phyloP scores from a whole-genome alignment of 495 filamentous ascomycete genomes.

The Tetracladium marchalianum region DNA sequence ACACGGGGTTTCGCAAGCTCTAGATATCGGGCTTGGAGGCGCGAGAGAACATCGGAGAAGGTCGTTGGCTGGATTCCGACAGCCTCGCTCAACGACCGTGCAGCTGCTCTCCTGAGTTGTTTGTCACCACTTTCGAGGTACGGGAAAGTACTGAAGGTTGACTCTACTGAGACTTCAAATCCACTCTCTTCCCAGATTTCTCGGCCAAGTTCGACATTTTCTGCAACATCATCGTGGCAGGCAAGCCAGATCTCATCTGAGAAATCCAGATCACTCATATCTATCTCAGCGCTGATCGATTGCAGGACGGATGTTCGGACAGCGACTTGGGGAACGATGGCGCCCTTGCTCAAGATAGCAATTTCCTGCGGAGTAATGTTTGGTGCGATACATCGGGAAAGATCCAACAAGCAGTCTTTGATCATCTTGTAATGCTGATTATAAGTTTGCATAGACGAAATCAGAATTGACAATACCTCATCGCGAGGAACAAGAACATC shows the following conservation, averaged over 20 bases:
- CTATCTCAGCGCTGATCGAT: slow-evolving; percentile 80
- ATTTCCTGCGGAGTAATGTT: slow-evolving; percentile 66
- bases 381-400: slow-evolving; percentile 67
- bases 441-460: slow-evolving; percentile 78
- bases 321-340: slow-evolving; percentile 64
- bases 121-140: slow-evolving; percentile 71
- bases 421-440: slow-evolving; percentile 87
- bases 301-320: slow-evolving; percentile 87
- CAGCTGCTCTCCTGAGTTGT: slow-evolving; percentile 75
- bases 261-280: slow-evolving; percentile 75
- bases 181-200: slow-evolving; percentile 93
- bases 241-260: slow-evolving; percentile 89
- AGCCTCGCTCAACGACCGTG: slow-evolving; percentile 68
- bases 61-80: slow-evolving; percentile 45
- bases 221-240: slow-evolving; percentile 81
- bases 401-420: slow-evolving; percentile 81
- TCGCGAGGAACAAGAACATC: slow-evolving; percentile 66
- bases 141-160: slow-evolving; percentile 55
- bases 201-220: slow-evolving; percentile 73
- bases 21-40: slow-evolving; percentile 58
- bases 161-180: slow-evolving; percentile 50
- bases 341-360: slow-evolving; percentile 56
- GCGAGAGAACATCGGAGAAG: slow-evolving; percentile 47
- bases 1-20: slow-evolving; percentile 71
- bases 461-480: slow-evolving; percentile 57